Conservation (phyloP, 2,329 filamentous ascomycete genomes). For the Nemania abortiva region DNA sequence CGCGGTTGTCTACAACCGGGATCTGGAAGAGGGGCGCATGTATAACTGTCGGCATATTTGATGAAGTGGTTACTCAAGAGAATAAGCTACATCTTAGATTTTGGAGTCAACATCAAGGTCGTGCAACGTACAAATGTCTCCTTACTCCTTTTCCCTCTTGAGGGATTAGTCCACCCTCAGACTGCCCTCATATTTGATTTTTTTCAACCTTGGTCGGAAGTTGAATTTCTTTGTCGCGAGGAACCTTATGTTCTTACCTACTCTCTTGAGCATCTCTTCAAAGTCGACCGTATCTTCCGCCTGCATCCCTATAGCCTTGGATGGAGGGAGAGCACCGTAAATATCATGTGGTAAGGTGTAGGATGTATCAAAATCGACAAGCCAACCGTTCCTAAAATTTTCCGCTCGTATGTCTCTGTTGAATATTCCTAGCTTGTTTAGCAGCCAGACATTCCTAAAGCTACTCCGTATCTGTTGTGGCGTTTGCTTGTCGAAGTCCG, state of each 20-base stretch:
- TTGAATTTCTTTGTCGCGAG: constrained; percentile 3
- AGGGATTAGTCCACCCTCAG: neutral
- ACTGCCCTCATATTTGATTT: neutral
- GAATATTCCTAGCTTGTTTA: constrained; percentile 14
- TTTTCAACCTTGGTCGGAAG: constrained; percentile 13
- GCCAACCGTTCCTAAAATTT: constrained; percentile 23
- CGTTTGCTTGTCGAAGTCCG: constrained; percentile 5
- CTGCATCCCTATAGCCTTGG: neutral
- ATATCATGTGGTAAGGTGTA: constrained; percentile 20
- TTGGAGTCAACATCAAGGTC: no score
- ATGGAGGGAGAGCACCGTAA: constrained; percentile 2
- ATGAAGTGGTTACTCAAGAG: no score
- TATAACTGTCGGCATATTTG: no score
- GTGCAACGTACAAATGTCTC: neutral
- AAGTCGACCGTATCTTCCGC: constrained; percentile 6
- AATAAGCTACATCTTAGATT: no score
- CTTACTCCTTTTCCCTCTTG: neutral
- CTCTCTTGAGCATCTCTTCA: constrained; percentile 16
- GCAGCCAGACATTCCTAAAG: neutral
- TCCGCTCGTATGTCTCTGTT: constrained; percentile 21
- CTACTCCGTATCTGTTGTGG: constrained; percentile 15
- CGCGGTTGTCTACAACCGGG: no score
- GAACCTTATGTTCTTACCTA: constrained; percentile 17
- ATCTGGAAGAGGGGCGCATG: no score
- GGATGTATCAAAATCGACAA: constrained; percentile 23